Conservation (phyloP, 2,329 filamentous ascomycete genomes). For the Aspergillus fijiensis region DNA sequence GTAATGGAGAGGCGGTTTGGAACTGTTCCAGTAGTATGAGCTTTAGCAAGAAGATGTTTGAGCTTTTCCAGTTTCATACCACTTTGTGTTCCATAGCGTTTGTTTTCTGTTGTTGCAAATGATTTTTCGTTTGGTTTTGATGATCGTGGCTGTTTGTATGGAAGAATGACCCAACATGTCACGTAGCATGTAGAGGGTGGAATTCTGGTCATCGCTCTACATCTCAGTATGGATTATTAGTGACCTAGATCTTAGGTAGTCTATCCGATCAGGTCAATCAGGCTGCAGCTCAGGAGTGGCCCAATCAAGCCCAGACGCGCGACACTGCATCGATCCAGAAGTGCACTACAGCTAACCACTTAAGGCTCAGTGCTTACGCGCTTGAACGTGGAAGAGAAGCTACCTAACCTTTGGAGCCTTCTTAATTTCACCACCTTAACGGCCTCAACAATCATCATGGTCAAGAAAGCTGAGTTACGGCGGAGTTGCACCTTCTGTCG, state of each 20-base stretch:
- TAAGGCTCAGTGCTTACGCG: neutral
- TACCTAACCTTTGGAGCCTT: neutral
- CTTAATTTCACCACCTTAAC: neutral
- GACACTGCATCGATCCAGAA: no score
- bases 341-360: no score
- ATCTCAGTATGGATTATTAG: no score
- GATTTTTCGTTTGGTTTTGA: neutral
- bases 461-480: neutral
- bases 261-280: no score
- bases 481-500: slow-evolving; percentile 8
- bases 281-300: no score
- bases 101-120: neutral
- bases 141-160: neutral
- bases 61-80: neutral
- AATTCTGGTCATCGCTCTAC: no score
- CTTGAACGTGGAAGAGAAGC: neutral
- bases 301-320: no score
- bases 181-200: no score
- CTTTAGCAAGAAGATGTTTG: neutral
- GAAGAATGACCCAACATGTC: no score
- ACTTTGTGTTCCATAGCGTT: neutral
- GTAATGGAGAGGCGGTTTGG: neutral
- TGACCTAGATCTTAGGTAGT: no score
- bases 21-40: neutral
- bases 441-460: neutral